These are phyloP conservation scores for Macrolepiota fuliginosa DNA, from an alignment of 768 basidiomycete species.

Conservation along the genomic window DNA sequence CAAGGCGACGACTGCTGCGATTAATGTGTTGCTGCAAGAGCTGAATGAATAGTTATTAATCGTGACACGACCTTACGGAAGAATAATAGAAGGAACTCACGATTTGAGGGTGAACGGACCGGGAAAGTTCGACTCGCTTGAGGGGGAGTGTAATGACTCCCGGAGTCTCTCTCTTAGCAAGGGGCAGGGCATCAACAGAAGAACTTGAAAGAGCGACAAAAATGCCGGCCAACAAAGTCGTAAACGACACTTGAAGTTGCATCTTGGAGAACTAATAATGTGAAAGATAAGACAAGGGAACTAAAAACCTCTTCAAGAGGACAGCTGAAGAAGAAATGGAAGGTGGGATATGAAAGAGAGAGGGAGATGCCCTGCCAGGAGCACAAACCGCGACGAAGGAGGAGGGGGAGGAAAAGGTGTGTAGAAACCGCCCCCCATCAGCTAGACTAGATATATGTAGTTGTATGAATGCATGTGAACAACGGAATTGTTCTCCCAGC, in stretches of 20 bases:
- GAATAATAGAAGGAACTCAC: slow-evolving; percentile 24
- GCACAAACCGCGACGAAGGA: slow-evolving; percentile 21
- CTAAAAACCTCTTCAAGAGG: slow-evolving; percentile 17
- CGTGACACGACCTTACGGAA: background rate
- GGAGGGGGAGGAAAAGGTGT: slow-evolving; percentile 15
- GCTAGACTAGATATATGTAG: slow-evolving; percentile 2
- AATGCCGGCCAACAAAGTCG: slow-evolving; percentile 51
- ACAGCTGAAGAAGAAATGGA: slow-evolving; percentile 21
- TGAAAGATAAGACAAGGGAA: background rate
- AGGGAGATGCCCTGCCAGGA: slow-evolving; percentile 24
- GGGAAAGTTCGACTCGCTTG: slow-evolving; percentile 31
- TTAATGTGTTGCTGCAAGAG: slow-evolving; percentile 61
- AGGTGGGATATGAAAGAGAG: slow-evolving; percentile 15
- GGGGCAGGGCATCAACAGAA: slow-evolving; percentile 40
- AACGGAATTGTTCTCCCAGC: background rate
- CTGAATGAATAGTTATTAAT: slow-evolving; percentile 30
- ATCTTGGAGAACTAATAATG: slow-evolving; percentile 29
- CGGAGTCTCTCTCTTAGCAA: slow-evolving; percentile 24
- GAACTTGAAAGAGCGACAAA: slow-evolving; percentile 36
- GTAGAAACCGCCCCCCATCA: background rate
- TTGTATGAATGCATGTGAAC: slow-evolving; percentile 1
- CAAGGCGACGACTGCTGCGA: slow-evolving; percentile 49
- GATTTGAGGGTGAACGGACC: slow-evolving; percentile 29
- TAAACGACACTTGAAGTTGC: slow-evolving; percentile 52
- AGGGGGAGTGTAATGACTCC: slow-evolving; percentile 42